Evolutionary conservation across 169 alveolate species (phyloP), one percentile per base, ranked within the genome.

Genomic region (Cyclospora cayetanensis): DNA sequence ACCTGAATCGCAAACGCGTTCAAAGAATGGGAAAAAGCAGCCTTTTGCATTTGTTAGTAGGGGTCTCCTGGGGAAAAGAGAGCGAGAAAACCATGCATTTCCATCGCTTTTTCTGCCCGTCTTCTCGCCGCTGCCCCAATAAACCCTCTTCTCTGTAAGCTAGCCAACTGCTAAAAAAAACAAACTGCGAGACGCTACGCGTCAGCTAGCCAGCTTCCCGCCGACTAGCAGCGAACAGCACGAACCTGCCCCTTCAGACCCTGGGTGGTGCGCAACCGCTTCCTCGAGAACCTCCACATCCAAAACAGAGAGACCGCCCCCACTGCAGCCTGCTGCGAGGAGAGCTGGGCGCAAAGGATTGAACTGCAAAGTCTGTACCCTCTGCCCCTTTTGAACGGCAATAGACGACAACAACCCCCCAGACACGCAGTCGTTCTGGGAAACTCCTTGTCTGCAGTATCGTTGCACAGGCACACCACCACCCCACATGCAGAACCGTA

Each of bases 291-390:
- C n/a, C 63, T 89, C 80, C 27, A 63, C 86, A 34, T 89, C 93
- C 27, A 89, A 37, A 34, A 89, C 72, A 11, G 93, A 70, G 2
- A 89, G 77, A 0, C 90, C 80, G 0, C 93, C 93, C 27, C 82
- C 35, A 79, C 90, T 76, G 43, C 89, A 27, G 29, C 93, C 93
- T 0, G 89, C 93, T 11, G 93, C 93, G n/a, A 89, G 82, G 22
- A 89, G 88, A 20, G 87, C 53, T 11, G 88, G 74, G 34, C 87
- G 41, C 5, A 66, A 42, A 0, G 93, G 53, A 72, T 72, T 89
- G 66, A 89, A 89, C 60, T 89, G 83, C 22, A 89, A 20, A 18
- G 87, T 43, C 50, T 53, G 79, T 0, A 89, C 88, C 42, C 93
- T 50, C 60, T 89, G 83, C 0, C 77, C 55, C 41, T 52, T 25